Evolutionary conservation across 495 filamentous ascomycete genomes (phyloP), one percentile per base, ranked within the genome.

Genomic region (Neurospora discreta): DNA sequence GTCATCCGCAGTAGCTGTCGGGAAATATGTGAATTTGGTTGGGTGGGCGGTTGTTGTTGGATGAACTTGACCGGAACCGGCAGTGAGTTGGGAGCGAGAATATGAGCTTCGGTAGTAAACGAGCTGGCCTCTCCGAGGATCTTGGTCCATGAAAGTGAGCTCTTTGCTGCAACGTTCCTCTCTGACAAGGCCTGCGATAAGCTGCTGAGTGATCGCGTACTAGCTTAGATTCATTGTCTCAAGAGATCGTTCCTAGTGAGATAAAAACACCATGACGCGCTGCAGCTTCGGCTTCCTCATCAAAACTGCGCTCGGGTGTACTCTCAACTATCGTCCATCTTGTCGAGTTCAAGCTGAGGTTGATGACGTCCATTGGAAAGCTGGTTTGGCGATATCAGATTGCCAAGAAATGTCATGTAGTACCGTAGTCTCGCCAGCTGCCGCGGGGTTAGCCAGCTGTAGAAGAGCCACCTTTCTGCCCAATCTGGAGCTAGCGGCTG

Each of bases 1-100:
- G 75, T 30, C 82, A 80, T 79, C 80, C 80, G 42, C 83, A 85
- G 77, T 81, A 85, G 77, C 58, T 85, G 74, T 80, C 52, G 60
- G 84, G 84, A 36, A 81, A 83, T 73, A 70, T 78, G 8, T 83
- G 72, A 77, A 23, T 2, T 30, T 42, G 6, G 1, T 8, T 0
- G 41, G 15, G 41, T 42, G 41, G 41, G 2, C 18, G 43, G n/a
- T 20, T 46, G 42, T 33, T 60, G 5, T 1, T 60, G 11, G 15
- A 33, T 60, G 23, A 52, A 15, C 10, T 6, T 60, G 52, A 30
- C 23, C 2, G 52, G 2, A 5, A 16, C 20, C 13, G 20, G 44
- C 20, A 52, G 44, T 60, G 10, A 30, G 13, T 5, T 30, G 52
- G 52, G 23, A 16, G 9, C 20, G 5, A 23, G n/a, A 52, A 23